Conservation (phyloP, 306 rosid genomes). For the Prunus armeniaca region DNA sequence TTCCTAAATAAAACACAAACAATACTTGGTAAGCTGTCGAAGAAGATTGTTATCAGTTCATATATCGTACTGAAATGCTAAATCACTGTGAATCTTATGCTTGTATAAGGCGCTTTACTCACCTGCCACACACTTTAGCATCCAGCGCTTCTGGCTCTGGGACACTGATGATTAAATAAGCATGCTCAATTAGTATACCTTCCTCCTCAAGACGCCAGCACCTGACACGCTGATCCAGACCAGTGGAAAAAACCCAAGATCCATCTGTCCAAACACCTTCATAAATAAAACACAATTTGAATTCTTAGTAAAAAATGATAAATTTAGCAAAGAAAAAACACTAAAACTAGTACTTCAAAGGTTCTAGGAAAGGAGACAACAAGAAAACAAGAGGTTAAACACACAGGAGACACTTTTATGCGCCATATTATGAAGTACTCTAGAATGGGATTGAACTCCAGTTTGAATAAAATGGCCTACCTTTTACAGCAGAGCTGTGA, state of each 20-base stretch:
- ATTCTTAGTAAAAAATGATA: not conserved
- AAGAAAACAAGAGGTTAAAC: not conserved
- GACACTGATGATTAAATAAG: conserved; percentile 64
- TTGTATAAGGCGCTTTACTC: conserved; percentile 4
- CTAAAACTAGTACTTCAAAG: not conserved
- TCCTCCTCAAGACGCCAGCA: conserved; percentile 65
- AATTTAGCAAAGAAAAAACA: not conserved
- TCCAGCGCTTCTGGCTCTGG: conserved; percentile 94
- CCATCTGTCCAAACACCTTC: conserved; percentile 98
- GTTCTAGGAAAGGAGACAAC: not conserved
- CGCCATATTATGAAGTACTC: not conserved
- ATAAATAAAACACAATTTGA: conserved; percentile 12
- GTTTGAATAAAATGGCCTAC: conserved; percentile 28
- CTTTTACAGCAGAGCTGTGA: conserved; percentile 92
- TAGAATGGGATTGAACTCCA: not conserved
- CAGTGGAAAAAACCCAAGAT: conserved; percentile 90
- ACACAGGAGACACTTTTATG: not conserved
- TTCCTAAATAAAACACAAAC: conserved; percentile 41
- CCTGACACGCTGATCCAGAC: conserved; percentile 94
- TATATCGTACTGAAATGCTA: not conserved
- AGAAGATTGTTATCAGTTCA: not conserved
- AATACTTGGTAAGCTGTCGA: conserved; percentile 1
- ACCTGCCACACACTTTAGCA: conserved; percentile 79
- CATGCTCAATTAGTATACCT: conserved; percentile 55
- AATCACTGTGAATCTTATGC: not conserved